Percentiles rank a stretch among this genome's conserved stretches.
Conservation (phyloP, 352 stramenopile species). For the Aphanomyces astaci region DNA sequence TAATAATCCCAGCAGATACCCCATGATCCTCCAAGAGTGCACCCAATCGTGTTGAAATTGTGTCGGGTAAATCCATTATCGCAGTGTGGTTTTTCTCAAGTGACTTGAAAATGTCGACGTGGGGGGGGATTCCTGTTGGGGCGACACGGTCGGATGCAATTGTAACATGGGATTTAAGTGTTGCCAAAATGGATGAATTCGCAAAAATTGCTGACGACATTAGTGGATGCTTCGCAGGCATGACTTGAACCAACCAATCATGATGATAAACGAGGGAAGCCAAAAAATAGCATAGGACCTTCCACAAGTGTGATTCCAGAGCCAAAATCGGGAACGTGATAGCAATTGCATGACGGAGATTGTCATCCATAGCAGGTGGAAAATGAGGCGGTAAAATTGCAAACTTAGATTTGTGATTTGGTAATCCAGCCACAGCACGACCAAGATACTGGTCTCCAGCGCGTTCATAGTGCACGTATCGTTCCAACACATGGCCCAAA, state of each 20-base stretch:
- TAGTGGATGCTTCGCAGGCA: not conserved
- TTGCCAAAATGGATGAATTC: not conserved
- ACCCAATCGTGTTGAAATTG: not conserved
- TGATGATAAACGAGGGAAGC: slow-evolving; percentile 13
- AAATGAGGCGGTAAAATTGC: slow-evolving; percentile 18
- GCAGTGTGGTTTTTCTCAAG: not conserved
- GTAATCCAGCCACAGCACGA: slow-evolving; percentile 14
- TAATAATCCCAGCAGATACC: not conserved
- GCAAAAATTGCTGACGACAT: slow-evolving; percentile 5
- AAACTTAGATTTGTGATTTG: slow-evolving; percentile 12
- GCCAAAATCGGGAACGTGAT: not conserved
- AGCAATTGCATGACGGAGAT: not conserved
- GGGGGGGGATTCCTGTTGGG: not conserved
- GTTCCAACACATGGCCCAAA: slow-evolving; percentile 12
- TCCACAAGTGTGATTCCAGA: not conserved
- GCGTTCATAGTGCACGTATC: slow-evolving; percentile 15
- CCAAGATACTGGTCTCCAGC: slow-evolving; percentile 13
- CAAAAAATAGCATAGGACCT: not conserved
- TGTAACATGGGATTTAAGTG: slow-evolving; percentile 4
- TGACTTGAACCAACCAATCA: not conserved
- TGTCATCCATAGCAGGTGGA: not conserved
- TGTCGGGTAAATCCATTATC: not conserved
- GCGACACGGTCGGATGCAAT: not conserved
- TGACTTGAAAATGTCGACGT: not conserved
- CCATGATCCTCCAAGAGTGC: not conserved